Evolutionary conservation across 257 asterid genomes (phyloP).

Genomic region (Forsythia viridissima): DNA sequence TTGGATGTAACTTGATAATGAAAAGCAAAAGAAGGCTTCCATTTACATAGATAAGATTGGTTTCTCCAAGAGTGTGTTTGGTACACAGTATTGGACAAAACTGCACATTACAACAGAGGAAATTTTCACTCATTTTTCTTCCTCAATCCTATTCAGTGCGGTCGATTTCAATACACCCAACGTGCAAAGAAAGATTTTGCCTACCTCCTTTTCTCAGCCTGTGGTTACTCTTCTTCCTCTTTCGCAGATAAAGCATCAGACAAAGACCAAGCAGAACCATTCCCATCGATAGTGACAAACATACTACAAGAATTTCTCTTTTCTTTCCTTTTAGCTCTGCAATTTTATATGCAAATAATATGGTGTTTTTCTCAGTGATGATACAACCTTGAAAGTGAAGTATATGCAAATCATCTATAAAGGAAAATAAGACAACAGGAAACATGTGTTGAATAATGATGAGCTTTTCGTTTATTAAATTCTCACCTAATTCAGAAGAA

Average conservation of each 20-base stretch:
- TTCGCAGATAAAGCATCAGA: not conserved
- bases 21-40: not conserved
- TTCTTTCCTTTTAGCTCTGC: not conserved
- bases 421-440: too few relatives aligned
- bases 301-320: not conserved
- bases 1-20: not conserved
- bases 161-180: too few relatives aligned
- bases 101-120: too few relatives aligned
- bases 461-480: not conserved
- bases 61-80: too few relatives aligned
- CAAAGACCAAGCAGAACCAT: conserved; percentile 7
- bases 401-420: too few relatives aligned
- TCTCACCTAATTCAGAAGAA: not conserved
- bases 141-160: too few relatives aligned
- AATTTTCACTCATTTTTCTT: too few relatives aligned
- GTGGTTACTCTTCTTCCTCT: conserved; percentile 3
- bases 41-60: too few relatives aligned
- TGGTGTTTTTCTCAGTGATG: not conserved
- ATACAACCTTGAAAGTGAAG: not conserved
- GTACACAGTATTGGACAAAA: too few relatives aligned
- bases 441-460: too few relatives aligned
- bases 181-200: too few relatives aligned
- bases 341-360: not conserved
- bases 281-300: conserved; percentile 14
- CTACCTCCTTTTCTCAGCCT: conserved; percentile 16